Evolutionary conservation across 176 grass and related monocot species (phyloP).

Genomic region (Juncus effusus): DNA sequence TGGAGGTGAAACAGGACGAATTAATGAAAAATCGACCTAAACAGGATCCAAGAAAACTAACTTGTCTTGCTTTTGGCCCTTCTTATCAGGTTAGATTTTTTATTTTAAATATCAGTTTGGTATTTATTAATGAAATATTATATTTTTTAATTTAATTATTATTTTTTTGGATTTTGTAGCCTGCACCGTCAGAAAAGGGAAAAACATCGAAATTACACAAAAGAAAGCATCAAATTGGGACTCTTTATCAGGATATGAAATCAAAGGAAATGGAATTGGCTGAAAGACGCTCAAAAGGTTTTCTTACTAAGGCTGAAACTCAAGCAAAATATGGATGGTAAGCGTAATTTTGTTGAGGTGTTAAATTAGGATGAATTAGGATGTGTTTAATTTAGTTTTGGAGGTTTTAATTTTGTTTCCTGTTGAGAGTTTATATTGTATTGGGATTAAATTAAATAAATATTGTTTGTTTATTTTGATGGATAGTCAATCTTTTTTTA

Average conservation of each 20-base stretch:
- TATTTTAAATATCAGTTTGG: not conserved
- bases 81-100: slow-evolving; percentile 66
- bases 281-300: slow-evolving; percentile 73
- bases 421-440: not conserved
- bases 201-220: slow-evolving; percentile 89
- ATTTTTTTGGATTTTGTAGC: slow-evolving; percentile 34
- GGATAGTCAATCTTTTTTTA: no score
- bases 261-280: slow-evolving; percentile 91
- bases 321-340: slow-evolving; percentile 97
- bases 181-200: slow-evolving; percentile 60
- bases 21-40: slow-evolving; percentile 89
- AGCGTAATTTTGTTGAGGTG: slow-evolving; percentile 4
- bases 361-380: not conserved
- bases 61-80: slow-evolving; percentile 82
- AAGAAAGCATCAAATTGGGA: slow-evolving; percentile 94
- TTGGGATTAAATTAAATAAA: slow-evolving; percentile 6
- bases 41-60: slow-evolving; percentile 76
- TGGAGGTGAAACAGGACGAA: slow-evolving; percentile 89
- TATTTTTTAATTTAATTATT: not conserved
- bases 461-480: not conserved
- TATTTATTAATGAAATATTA: not conserved
- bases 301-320: slow-evolving; percentile 93
- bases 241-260: slow-evolving; percentile 73
- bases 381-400: not conserved
- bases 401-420: slow-evolving; percentile 16